Evolutionary conservation across 2,329 filamentous ascomycete genomes (phyloP).

Genomic region (Pseudocercospora macadamiae): DNA sequence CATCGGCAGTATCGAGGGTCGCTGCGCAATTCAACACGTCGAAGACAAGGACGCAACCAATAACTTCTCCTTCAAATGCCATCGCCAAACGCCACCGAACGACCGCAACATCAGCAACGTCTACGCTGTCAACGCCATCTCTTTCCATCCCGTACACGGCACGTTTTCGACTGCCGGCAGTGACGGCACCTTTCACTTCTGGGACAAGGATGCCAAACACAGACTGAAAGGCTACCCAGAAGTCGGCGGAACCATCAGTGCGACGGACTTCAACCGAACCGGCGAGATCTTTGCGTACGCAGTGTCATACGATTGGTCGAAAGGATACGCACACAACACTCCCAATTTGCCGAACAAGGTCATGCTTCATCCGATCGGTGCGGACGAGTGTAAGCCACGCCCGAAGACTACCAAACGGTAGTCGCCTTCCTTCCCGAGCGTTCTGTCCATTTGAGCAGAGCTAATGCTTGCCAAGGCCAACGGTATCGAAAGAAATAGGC

Average conservation of each 20-base stretch:
- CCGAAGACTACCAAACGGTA: constrained; percentile 53
- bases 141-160: constrained; percentile 93
- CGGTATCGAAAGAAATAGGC: constrained; percentile 10
- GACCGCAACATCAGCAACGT: constrained; percentile 76
- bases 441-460: constrained; percentile 8
- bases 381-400: constrained; percentile 56
- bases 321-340: constrained; percentile 86
- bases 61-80: constrained; percentile 99
- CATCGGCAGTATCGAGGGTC: constrained; percentile 93
- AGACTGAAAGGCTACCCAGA: constrained; percentile 66
- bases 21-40: constrained; percentile 97
- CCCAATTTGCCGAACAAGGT: constrained; percentile 57
- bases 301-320: constrained; percentile 97
- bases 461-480: constrained; percentile 10
- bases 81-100: constrained; percentile 74
- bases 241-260: constrained; percentile 75
- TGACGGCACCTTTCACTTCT: constrained; percentile 96
- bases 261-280: constrained; percentile 86
- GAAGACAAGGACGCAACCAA: constrained; percentile 83
- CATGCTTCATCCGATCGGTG: constrained; percentile 53
- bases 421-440: constrained; percentile 5
- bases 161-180: constrained; percentile 97
- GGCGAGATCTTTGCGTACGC: constrained; percentile 68
- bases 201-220: constrained; percentile 69
- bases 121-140: constrained; percentile 94